Base-by-base conservation (phyloP, 441 rosid genomes). In the Populus hybrid region DNA sequence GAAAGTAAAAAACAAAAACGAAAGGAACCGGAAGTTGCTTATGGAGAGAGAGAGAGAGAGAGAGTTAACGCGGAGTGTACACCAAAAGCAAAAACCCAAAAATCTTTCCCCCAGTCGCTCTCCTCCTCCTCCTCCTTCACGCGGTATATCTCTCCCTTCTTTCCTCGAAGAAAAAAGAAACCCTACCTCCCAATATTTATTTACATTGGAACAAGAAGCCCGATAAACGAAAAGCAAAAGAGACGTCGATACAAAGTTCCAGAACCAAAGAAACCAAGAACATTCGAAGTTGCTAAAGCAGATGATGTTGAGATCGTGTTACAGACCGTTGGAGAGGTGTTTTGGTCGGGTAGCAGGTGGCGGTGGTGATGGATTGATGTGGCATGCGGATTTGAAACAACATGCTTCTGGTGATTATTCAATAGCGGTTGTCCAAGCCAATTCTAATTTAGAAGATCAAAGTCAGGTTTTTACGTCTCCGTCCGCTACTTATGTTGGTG, bases 381-480 rank as follows among this genome's bases (percentile, higher is more conserved):
- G 97, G 98, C 95, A 94, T 69, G 65, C 91, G 68, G 97, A 93
- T 64, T 86, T 93, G 83, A 90, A 83, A 68, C 90, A 90, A 0
- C 94, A 94, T 28, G 95, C 95, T 29, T 83, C 87, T 2, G 98
- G 98, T 5, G 97, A 94, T 78, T 93, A 85, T 81, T 94, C 98
- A 81, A 93, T 94, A 76, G 97, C 97, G 8, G 98, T 93, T 7
- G 94, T 93, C 26, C 98, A 94, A 74, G 98, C 97, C 0, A 94
- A 94, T 81, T 82, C 91, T 2, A 82, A 83, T 38, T 76, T 94
- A 0, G 98, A 94, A 71, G 98, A 94, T 78, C 98, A 94, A 79
- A 89, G 97, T 53, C 97, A 94, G 80, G 98, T 94, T 9, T 89
- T 84, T 66, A 87, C 97, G 0, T 90, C 95, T 31, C 85, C 95